Evolutionary conservation across 2,329 filamentous ascomycete species (phyloP), one percentile per base, ranked within the genome.

Genomic region (Pestalotiopsis sp.): DNA sequence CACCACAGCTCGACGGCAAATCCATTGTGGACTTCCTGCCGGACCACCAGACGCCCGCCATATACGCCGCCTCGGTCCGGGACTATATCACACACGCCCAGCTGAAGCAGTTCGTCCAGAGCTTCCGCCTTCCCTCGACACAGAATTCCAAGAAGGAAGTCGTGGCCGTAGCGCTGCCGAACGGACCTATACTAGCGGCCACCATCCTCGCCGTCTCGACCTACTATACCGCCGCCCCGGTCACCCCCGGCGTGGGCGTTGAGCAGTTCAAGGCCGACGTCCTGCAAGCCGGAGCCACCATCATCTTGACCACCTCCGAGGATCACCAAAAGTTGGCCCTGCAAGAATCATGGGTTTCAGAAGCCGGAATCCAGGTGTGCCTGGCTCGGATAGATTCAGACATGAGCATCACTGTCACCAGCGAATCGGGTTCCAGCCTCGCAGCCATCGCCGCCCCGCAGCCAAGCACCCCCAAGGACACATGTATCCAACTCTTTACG

Each of bases 401-500:
- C 45, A 77, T 83, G 68, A 78, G 78, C 6, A 80, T 85, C 65
- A 70, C 70, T 4, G 64, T 84, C 17, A 66, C 65, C 2, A 65
- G 45, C 13, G 6, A 65, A 40, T 58, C 66, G 31, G 40, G 62
- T 31, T 40, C 36, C 7, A 45, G 49, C n/a, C 11, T 61, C 14
- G 17, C 52, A 5, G 6, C 45, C 7, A 13, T 66, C 6, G 66
- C 65, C n/a, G 27, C 52, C 14, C 69, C 72, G 14, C 68, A 69
- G 11, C 76, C 81, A 4, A 88, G 87, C 72, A 71, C 73, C 4
- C 78, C 80, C 2, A 80, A 86, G 52, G 85, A 88, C 69, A 81
- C 83, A 25, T 82, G 80, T 4, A 80, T 89, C 65, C 80, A 89
- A 60, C 80, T 89, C 1, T 88, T 89, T 73, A 89, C 87, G 0